These are phyloP conservation scores for Hypoxylon sp. DNA, from an alignment of 2,329 filamentous ascomycete genomes.

Conservation along the genomic window DNA sequence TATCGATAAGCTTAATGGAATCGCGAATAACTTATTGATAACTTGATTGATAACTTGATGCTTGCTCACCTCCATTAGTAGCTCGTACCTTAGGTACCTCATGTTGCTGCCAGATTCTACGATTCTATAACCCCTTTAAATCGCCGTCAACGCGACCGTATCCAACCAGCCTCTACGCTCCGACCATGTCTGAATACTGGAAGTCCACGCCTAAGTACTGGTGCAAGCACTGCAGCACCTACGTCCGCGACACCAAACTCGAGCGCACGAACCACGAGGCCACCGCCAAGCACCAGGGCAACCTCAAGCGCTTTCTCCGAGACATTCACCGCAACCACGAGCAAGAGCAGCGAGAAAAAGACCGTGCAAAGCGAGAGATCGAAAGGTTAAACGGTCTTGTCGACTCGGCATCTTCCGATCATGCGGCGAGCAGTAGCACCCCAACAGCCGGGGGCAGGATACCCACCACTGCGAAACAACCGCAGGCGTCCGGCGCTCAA, in stretches of 20 bases:
- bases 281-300: conserved; percentile 84
- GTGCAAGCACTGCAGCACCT: conserved; percentile 96
- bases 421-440: conserved; percentile 24
- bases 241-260: conserved; percentile 91
- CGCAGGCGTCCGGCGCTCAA: conserved; percentile 69
- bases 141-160: neutral
- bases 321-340: conserved; percentile 89
- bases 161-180: neutral
- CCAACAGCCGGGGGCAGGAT: conserved; percentile 36
- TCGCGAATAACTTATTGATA: too few relatives aligned
- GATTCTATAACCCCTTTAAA: neutral
- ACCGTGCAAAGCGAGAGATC: conserved; percentile 85
- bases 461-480: conserved; percentile 16
- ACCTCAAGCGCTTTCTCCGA: conserved; percentile 88
- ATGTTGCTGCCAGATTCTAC: neutral
- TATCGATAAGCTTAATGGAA: neutral
- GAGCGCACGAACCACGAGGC: conserved; percentile 91
- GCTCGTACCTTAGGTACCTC: neutral
- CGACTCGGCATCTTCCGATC: conserved; percentile 55
- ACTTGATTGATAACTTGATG: neutral
- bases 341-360: conserved; percentile 81
- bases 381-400: conserved; percentile 86
- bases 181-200: conserved; percentile 93
- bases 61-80: neutral
- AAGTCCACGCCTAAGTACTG: conserved; percentile 97